Evolutionary conservation across 176 grass and related monocot species (phyloP).

Genomic region (Echinochloa phyllopogon): DNA sequence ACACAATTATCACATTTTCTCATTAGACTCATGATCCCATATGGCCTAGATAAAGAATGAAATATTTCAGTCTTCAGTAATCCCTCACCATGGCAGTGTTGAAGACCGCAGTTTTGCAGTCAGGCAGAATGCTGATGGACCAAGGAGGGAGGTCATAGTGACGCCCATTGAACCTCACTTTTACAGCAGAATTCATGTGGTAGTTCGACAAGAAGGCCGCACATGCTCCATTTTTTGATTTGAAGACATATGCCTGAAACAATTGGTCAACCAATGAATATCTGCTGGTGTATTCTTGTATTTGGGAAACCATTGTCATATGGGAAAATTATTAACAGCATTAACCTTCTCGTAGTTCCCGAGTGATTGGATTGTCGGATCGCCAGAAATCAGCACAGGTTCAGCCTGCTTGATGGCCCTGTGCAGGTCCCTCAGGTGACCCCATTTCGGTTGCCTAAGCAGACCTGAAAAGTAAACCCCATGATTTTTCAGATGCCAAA

Average conservation of each 20-base stretch:
- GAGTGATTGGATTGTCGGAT: conserved; percentile 60
- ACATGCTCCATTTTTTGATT: conserved; percentile 67
- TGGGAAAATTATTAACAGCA: background rate
- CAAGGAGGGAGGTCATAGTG: conserved; percentile 77
- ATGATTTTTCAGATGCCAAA: conserved; percentile 21
- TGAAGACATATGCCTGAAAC: conserved; percentile 81
- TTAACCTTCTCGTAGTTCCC: conserved; percentile 81
- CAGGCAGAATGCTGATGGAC: conserved; percentile 93
- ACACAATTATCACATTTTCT: conserved; percentile 4
- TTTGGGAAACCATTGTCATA: background rate
- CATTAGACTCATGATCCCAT: conserved; percentile 22
- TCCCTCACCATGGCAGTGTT: conserved; percentile 83
- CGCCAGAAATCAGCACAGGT: conserved; percentile 57
- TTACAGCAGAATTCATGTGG: conserved; percentile 51
- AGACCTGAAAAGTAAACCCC: conserved; percentile 55
- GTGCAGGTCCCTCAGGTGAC: conserved; percentile 93
- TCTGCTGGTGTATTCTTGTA: background rate
- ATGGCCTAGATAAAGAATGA: background rate
- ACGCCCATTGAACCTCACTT: conserved; percentile 67
- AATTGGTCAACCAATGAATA: background rate
- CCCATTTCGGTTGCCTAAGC: conserved; percentile 90
- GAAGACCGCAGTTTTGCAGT: conserved; percentile 87
- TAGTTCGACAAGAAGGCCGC: conserved; percentile 88
- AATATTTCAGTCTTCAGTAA: conserved; percentile 15
- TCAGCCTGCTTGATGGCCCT: conserved; percentile 89